Evolutionary conservation across 441 rosid genomes (phyloP).

Genomic region (Metrosideros polymorpha): DNA sequence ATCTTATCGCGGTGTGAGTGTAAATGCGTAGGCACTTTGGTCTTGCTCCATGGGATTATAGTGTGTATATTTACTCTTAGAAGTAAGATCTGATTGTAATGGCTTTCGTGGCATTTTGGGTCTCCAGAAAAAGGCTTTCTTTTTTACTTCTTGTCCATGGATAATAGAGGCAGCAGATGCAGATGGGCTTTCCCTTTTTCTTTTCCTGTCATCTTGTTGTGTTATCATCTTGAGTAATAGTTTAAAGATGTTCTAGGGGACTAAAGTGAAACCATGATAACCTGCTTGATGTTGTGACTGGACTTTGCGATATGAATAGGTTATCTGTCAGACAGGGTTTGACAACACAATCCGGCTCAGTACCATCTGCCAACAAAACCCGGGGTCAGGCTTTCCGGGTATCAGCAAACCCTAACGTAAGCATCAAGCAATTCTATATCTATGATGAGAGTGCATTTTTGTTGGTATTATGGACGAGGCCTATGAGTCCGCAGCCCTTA

Average conservation of each 20-base stretch:
- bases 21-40: not conserved
- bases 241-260: not conserved
- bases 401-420: constrained; percentile 69
- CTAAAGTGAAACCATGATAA: not conserved
- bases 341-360: constrained; percentile 21
- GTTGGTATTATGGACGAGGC: not conserved
- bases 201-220: not conserved
- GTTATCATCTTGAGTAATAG: not conserved
- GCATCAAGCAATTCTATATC: constrained; percentile 21
- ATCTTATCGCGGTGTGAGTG: not conserved
- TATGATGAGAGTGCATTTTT: not conserved
- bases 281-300: not conserved
- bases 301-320: not conserved
- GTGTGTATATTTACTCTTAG: not conserved
- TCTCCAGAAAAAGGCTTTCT: not conserved
- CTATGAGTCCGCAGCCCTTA: not conserved
- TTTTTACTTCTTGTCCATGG: not conserved
- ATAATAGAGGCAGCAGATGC: not conserved
- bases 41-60: not conserved
- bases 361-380: constrained; percentile 19
- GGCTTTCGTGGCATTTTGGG: not conserved
- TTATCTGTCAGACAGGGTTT: constrained; percentile 25
- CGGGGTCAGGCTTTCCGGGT: constrained; percentile 48
- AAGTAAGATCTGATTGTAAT: not conserved
- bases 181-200: not conserved